A percentile compares a stretch with the other conserved stretches of the same genome.
Evolutionary conservation across 305 asterid genomes (phyloP).

Genomic region (Plantago rigida): DNA sequence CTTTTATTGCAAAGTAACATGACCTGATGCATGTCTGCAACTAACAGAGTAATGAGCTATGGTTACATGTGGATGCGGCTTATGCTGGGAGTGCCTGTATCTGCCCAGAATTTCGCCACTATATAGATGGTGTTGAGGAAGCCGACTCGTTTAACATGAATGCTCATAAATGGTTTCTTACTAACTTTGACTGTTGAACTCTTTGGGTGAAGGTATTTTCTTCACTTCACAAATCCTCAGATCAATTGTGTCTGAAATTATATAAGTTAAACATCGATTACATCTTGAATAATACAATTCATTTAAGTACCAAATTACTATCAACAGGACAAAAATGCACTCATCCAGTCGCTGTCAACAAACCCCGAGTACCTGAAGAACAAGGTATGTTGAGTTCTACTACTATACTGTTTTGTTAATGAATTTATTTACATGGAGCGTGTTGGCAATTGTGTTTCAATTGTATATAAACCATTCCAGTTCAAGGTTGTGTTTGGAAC

Average conservation of each 20-base stretch:
- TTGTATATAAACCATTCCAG: background rate
- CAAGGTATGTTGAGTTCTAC: constrained; percentile 40
- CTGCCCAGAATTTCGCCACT: constrained; percentile 76
- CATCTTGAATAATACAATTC: too few relatives aligned
- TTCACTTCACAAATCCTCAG: constrained; percentile 5
- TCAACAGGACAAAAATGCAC: constrained; percentile 73
- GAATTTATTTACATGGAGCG: background rate
- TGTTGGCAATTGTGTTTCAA: constrained; percentile 2
- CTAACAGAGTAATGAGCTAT: constrained; percentile 56
- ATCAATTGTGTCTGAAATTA: too few relatives aligned
- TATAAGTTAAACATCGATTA: too few relatives aligned
- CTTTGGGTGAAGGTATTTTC: constrained; percentile 85
- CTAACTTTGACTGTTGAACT: constrained; percentile 87
- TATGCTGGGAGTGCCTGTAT: constrained; percentile 96
- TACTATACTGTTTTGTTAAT: constrained; percentile 16
- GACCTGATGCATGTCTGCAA: constrained; percentile 22
- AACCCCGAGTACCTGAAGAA: constrained; percentile 84
- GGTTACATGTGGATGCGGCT: constrained; percentile 98
- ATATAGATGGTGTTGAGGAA: constrained; percentile 68
- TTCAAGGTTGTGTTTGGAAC: background rate
- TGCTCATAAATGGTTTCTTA: constrained; percentile 88
- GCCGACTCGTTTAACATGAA: constrained; percentile 89
- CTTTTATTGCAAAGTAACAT: constrained; percentile 2
- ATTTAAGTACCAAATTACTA: constrained; percentile 13
- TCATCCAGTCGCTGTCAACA: constrained; percentile 78